Evolutionary conservation across 73 alveolate species (phyloP), one percentile per base, ranked within the genome.

Genomic region (Blepharisma stoltei): DNA sequence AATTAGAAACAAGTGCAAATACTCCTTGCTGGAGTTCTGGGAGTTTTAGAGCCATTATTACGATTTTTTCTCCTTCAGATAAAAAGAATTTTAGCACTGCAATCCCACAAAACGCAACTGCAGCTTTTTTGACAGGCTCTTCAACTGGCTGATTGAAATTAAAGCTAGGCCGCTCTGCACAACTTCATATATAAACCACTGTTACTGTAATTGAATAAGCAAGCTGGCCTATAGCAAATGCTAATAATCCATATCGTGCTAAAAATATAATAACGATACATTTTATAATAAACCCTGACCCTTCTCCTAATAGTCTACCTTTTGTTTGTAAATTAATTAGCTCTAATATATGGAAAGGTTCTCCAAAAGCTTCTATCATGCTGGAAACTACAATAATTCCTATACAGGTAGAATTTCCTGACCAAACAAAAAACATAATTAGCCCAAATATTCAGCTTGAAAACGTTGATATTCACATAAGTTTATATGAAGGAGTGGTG

Each of bases 61-160:
- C 37, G 0, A 52, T 11, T 52, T 65, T 65, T 27, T 65, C 76
- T 14, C 76, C 76, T 27, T 65, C 76, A 65, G 60, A 18, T 14
- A 65, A 23, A 23, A 65, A 23, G 20, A 65, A 65, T 23, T 65
- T 65, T 27, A 23, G 54, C n/a, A 21, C 66, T 52, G 23, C 66
- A 11, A 52, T 52, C 27, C n/a, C 66, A 11, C 66, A 52, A 14
- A 20, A 14, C 66, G 27, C n/a, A 2, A 20, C 66, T 52, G 23
- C n/a, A 52, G 66, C 66, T 52, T 52, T 52, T 14, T 32, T 32
- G 41, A 32, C 41, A 32, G 41, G 41, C 41, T 52, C 66, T 52
- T 52, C 66, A 52, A 52, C n/a, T 14, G 23, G n/a, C 66, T 14
- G 27, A 14, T 52, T 52, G 66, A 52, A 52, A 52, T 52, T 20